phyloP scores from a whole-genome alignment of 1,139 yeast species.

The Geotrichum macrosporum region DNA sequence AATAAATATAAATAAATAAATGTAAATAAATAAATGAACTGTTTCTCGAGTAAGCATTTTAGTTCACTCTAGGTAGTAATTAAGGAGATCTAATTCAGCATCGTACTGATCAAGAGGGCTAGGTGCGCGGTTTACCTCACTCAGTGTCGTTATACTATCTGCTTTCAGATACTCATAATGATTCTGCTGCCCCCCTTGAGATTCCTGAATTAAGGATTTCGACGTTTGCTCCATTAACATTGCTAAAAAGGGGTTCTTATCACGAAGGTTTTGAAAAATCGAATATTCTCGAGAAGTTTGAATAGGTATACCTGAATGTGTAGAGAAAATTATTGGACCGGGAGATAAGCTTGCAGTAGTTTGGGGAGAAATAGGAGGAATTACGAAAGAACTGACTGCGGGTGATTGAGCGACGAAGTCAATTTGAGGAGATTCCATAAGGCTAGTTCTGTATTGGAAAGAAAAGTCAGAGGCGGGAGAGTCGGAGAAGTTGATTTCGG shows the following conservation, averaged over 20 bases:
- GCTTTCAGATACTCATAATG: background rate
- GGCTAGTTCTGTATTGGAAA: background rate
- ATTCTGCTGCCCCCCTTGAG: background rate
- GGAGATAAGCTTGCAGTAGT: background rate
- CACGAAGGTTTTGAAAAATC: conserved; percentile 9
- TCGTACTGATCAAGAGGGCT: conserved; percentile 10
- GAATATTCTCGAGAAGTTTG: background rate
- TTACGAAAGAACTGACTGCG: no score
- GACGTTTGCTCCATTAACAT: conserved; percentile 7
- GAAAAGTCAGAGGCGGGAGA: conserved; percentile 7
- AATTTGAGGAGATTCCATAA: background rate
- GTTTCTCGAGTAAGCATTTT: background rate
- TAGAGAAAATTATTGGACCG: background rate
- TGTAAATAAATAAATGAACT: background rate
- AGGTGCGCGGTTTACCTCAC: background rate
- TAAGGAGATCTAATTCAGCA: conserved; percentile 15
- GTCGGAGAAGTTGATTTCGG: background rate
- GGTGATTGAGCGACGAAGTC: no score
- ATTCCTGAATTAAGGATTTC: background rate
- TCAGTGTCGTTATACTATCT: background rate
- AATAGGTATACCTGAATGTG: background rate
- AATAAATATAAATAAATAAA: background rate
- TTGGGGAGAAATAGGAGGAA: background rate
- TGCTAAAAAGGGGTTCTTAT: conserved; percentile 18
- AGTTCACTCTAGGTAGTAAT: conserved; percentile 6